Base-by-base conservation (phyloP, 2,329 filamentous ascomycete species). In the Mollisiaceae sp. region DNA sequence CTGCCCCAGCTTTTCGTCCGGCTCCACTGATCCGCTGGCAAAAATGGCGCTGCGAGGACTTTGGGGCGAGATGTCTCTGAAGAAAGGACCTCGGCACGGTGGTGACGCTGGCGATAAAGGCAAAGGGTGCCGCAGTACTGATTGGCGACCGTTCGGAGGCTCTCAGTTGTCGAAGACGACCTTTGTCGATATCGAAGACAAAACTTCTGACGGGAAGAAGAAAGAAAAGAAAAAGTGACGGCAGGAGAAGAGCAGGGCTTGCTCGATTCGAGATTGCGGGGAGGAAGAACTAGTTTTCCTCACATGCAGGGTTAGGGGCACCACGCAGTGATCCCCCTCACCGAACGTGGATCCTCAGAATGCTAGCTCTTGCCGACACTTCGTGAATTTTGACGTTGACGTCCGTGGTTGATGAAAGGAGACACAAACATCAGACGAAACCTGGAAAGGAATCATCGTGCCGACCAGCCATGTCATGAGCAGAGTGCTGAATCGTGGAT, bases 21-120 rank as follows among this genome's bases (percentile, higher is more conserved):
- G 47, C 52, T 47, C 60, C 39, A 43, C 52, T 63, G 61, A 63
- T 63, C 54, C 47, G 61, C 59, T 63, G 61, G 58, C 54, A 63
- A n/a, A 50, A 38, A 62, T 22, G 45, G 55, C 52, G 55, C 8
- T 39, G 27, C 27, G 27, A 32, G 27, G 27, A 32, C 27, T 32
- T 32, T 32, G 27, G 27, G 27, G 27, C 27, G 27, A 32, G 27
- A 32, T 32, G 27, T 32, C 27, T 32, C 2, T 50, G n/a, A 24
- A 50, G n/a, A 24, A 22, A 20, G n/a, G 20, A 24, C 45, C 45
- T 50, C 45, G 45, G 45, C 12, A 22, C 45, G 45, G 2, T 22
- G n/a, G 45, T 22, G n/a, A 20, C 5, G 45, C 20, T 50, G 45
- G 11, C 45, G 41, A 15, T 50, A 24, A 52, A 52, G 14, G 22